phyloP scores from a whole-genome alignment of 768 basidiomycete genomes.

The Floccularia luteovirens region DNA sequence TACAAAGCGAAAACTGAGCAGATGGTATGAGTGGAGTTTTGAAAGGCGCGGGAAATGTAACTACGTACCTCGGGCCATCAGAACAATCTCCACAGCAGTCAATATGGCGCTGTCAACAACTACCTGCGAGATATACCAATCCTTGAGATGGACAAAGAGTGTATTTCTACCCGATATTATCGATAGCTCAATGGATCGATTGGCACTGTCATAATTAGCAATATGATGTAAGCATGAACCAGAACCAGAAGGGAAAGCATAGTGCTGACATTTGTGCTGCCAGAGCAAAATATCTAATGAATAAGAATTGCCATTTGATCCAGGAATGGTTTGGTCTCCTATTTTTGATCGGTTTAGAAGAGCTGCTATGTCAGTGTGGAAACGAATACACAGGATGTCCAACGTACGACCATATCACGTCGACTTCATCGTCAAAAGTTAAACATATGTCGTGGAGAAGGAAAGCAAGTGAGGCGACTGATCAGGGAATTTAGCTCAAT shows the following conservation, averaged over 20 bases:
- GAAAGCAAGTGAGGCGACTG: conserved; percentile 23
- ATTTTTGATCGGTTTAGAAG: no score
- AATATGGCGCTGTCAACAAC: conserved; percentile 15
- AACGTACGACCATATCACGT: conserved; percentile 25
- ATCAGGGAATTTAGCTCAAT: conserved; percentile 1
- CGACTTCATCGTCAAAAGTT: conserved; percentile 26
- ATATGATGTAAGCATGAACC: background rate
- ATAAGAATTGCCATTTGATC: conserved; percentile 21
- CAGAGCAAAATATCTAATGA: conserved; percentile 20
- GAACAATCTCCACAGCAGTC: conserved; percentile 18
- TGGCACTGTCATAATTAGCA: conserved; percentile 9
- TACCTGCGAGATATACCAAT: conserved; percentile 19
- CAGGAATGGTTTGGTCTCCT: conserved; percentile 14
- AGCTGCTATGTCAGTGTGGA: background rate
- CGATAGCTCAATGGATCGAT: conserved; percentile 13
- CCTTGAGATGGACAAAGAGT: conserved; percentile 7
- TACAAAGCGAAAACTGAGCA: conserved; percentile 25
- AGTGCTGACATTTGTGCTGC: conserved; percentile 19
- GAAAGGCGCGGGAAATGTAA: background rate
- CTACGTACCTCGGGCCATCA: conserved; percentile 19
- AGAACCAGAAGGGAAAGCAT: conserved; percentile 6
- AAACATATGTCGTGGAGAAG: conserved; percentile 24
- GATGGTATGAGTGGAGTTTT: background rate
- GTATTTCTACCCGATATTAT: conserved; percentile 6
- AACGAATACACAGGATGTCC: background rate